phyloP scores from a whole-genome alignment of 2,329 filamentous ascomycete genomes.

The Mycosphaerella sp. region DNA sequence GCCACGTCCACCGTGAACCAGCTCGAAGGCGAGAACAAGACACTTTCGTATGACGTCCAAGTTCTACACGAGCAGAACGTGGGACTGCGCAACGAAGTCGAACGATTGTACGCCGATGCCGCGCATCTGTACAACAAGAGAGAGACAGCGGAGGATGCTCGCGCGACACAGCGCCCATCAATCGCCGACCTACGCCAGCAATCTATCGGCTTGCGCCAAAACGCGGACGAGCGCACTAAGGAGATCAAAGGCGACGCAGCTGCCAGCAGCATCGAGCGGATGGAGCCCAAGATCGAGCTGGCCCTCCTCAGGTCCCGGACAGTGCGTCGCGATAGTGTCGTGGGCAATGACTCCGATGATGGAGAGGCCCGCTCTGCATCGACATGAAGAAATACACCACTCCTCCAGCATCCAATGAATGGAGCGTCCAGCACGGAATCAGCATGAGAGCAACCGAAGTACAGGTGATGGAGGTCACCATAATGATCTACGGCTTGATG shows the following conservation, averaged over 20 bases:
- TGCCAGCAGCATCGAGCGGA: neutral
- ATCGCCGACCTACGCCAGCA: too few relatives aligned
- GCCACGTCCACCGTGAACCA: constrained; percentile 3
- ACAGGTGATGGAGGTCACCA: too few relatives aligned
- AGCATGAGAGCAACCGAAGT: too few relatives aligned
- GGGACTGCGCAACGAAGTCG: neutral
- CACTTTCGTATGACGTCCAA: neutral
- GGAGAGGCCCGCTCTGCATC: neutral
- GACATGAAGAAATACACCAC: neutral
- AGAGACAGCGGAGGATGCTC: neutral
- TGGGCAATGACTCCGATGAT: neutral
- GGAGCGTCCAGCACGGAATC: too few relatives aligned
- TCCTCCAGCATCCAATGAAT: too few relatives aligned
- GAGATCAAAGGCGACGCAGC: neutral
- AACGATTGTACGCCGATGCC: neutral
- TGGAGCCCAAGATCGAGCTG: neutral
- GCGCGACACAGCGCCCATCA: too few relatives aligned
- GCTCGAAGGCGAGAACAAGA: constrained; percentile 3
- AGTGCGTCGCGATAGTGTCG: constrained; percentile 8
- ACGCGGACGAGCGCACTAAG: neutral
- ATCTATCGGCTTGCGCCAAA: too few relatives aligned
- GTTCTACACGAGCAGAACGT: neutral
- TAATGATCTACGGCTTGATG: too few relatives aligned
- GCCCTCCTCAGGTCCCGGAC: neutral
- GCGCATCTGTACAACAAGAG: neutral